These are phyloP conservation scores for Cercospora nicotianae DNA, from an alignment of 2,329 filamentous ascomycete genomes.

Conservation along the genomic window DNA sequence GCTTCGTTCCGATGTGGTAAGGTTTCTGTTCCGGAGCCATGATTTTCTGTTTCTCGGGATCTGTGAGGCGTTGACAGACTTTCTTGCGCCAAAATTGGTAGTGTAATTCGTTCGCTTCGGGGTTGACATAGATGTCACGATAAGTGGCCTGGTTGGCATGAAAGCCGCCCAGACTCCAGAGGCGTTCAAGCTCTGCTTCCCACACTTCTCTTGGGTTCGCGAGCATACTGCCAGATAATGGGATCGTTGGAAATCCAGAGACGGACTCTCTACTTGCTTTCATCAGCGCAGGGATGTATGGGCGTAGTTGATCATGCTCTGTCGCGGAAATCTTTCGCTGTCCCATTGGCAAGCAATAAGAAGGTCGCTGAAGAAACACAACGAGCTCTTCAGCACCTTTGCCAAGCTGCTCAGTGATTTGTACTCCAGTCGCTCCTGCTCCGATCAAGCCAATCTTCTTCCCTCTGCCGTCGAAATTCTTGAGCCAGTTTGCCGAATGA, in stretches of 20 bases:
- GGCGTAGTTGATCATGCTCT: slow-evolving; percentile 53
- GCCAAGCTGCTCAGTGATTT: slow-evolving; percentile 40
- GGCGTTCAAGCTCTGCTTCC: slow-evolving; percentile 45
- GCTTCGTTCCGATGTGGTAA: slow-evolving; percentile 50
- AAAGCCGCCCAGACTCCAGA: slow-evolving; percentile 55
- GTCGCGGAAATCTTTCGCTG: slow-evolving; percentile 46
- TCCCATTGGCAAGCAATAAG: slow-evolving; percentile 63
- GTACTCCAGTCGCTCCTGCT: slow-evolving; percentile 46
- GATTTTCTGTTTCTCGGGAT: slow-evolving; percentile 52
- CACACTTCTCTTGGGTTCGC: slow-evolving; percentile 45
- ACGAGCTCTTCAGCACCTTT: slow-evolving; percentile 45
- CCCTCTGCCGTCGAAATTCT: slow-evolving; percentile 35
- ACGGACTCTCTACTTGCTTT: slow-evolving; percentile 40
- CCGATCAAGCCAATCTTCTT: slow-evolving; percentile 47
- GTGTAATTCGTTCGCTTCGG: slow-evolving; percentile 51
- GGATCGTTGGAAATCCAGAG: slow-evolving; percentile 56
- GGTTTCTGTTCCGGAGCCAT: slow-evolving; percentile 53
- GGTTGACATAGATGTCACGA: slow-evolving; percentile 51
- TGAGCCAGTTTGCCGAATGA: slow-evolving; percentile 46
- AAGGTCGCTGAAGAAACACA: slow-evolving; percentile 68
- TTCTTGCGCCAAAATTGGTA: slow-evolving; percentile 60
- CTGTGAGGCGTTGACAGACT: slow-evolving; percentile 51
- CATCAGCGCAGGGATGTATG: slow-evolving; percentile 52
- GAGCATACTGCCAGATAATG: slow-evolving; percentile 52
- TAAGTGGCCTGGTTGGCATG: slow-evolving; percentile 56